Evolutionary conservation across 1,139 yeast genomes (phyloP).

Genomic region (Ogataea hybrid): DNA sequence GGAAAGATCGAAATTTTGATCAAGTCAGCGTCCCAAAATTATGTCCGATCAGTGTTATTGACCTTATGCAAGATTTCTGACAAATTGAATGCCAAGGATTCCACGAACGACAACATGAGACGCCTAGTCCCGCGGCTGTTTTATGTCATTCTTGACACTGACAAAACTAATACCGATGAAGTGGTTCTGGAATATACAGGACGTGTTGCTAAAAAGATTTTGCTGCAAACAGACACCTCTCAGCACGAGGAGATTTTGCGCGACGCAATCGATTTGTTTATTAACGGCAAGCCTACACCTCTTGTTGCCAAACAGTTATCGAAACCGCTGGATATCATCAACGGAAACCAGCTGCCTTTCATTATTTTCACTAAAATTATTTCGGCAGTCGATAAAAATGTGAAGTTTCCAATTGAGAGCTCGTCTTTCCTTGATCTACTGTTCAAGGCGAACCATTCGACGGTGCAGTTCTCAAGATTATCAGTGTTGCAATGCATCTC

Average conservation of each 20-base stretch:
- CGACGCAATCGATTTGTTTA: slow-evolving; percentile 34
- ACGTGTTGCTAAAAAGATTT: slow-evolving; percentile 33
- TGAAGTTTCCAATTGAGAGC: slow-evolving; percentile 21
- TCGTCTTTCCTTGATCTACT: slow-evolving; percentile 25
- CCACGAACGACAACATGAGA: slow-evolving; percentile 25
- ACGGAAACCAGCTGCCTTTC: slow-evolving; percentile 40
- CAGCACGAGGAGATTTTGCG: slow-evolving; percentile 37
- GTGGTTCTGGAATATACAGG: slow-evolving; percentile 29
- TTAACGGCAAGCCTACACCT: slow-evolving; percentile 13
- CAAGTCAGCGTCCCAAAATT: slow-evolving; percentile 10
- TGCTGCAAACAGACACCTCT: slow-evolving; percentile 27
- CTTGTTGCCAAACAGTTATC: slow-evolving; percentile 17
- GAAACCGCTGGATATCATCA: slow-evolving; percentile 29
- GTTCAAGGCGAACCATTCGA: slow-evolving; percentile 31
- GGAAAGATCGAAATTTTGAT: slow-evolving; percentile 37
- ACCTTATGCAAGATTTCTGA: slow-evolving; percentile 31
- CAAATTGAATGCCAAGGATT: slow-evolving; percentile 19
- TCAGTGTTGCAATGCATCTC: slow-evolving; percentile 61
- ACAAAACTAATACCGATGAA: slow-evolving; percentile 17
- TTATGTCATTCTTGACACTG: slow-evolving; percentile 13
- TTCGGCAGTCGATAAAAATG: slow-evolving; percentile 47
- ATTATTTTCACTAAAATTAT: slow-evolving; percentile 49
- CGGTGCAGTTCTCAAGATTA: slow-evolving; percentile 33
- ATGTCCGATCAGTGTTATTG: slow-evolving; percentile 23
- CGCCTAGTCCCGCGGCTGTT: slow-evolving; percentile 29